Conservation (phyloP, 805 yeast species). For the Candida adriatica region DNA sequence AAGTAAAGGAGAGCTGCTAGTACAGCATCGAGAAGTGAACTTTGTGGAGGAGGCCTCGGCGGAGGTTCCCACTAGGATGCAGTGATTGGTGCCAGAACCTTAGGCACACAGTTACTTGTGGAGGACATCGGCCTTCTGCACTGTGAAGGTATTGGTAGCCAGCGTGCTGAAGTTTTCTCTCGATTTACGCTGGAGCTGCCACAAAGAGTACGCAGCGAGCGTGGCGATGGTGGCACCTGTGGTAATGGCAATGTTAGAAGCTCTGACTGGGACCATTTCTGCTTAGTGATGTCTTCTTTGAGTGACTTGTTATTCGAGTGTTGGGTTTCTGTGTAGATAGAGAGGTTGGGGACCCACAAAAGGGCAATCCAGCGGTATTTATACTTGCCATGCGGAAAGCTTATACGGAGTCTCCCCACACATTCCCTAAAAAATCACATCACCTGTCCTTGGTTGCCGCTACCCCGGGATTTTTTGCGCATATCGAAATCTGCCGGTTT, state of each 20-base stretch:
- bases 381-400: background rate
- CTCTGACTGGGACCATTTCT: constrained; percentile 9
- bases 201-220: constrained; percentile 19
- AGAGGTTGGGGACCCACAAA: background rate
- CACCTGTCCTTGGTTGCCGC: no score
- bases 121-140: constrained; percentile 5
- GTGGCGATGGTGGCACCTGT: constrained; percentile 17
- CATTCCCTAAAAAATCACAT: background rate
- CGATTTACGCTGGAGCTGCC: constrained; percentile 17
- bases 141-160: constrained; percentile 6
- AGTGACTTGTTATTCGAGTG: no score
- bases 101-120: constrained; percentile 5
- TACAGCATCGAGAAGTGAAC: background rate
- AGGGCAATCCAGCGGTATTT: background rate
- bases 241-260: constrained; percentile 7
- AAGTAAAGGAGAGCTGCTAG: background rate
- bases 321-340: no score
- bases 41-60: no score
- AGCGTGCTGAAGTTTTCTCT: constrained; percentile 18
- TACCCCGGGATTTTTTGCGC: no score
- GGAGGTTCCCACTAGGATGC: background rate
- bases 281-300: background rate
- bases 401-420: background rate
- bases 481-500: no score
- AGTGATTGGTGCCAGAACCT: background rate